A percentile compares a stretch with the other conserved stretches of the same genome.
These are phyloP conservation scores for Cruciata laevipes DNA, from an alignment of 257 asterid species.

Conservation along the genomic window DNA sequence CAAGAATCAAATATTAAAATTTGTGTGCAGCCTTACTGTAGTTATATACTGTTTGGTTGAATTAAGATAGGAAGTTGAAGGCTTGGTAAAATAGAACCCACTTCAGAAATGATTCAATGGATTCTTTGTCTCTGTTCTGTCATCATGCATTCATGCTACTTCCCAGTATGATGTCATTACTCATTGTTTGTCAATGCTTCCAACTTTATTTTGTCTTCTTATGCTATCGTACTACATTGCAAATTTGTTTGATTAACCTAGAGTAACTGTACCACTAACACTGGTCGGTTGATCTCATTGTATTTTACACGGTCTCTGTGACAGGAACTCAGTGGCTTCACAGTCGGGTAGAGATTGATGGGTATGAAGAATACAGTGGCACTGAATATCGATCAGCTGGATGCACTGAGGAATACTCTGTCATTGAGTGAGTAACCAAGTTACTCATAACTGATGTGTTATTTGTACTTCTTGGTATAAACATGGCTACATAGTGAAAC, in stretches of 20 bases:
- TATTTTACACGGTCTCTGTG: slow-evolving; percentile 17
- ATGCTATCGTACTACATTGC: not conserved
- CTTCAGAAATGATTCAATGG: not conserved
- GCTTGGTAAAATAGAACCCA: not conserved
- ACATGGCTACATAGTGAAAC: not conserved
- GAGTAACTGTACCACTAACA: not conserved
- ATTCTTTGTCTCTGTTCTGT: not conserved
- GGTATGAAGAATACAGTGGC: slow-evolving; percentile 93
- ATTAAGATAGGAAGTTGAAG: not conserved
- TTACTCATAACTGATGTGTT: not conserved
- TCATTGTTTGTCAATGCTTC: not conserved
- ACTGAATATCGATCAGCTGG: slow-evolving; percentile 86
- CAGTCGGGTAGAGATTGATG: slow-evolving; percentile 71
- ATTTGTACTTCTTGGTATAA: not conserved
- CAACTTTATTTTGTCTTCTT: not conserved
- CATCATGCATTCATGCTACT: not conserved
- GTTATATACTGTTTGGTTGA: slow-evolving; percentile 9
- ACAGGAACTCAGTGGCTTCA: slow-evolving; percentile 98
- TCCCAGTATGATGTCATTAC: not conserved
- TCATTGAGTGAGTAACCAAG: slow-evolving; percentile 55
- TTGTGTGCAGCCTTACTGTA: not conserved
- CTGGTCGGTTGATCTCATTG: slow-evolving; percentile 1
- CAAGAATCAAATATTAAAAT: not conserved
- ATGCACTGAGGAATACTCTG: slow-evolving; percentile 78
- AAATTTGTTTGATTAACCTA: not conserved